phyloP scores from a whole-genome alignment of 495 filamentous ascomycete genomes.

The Glutinoglossum americanum region DNA sequence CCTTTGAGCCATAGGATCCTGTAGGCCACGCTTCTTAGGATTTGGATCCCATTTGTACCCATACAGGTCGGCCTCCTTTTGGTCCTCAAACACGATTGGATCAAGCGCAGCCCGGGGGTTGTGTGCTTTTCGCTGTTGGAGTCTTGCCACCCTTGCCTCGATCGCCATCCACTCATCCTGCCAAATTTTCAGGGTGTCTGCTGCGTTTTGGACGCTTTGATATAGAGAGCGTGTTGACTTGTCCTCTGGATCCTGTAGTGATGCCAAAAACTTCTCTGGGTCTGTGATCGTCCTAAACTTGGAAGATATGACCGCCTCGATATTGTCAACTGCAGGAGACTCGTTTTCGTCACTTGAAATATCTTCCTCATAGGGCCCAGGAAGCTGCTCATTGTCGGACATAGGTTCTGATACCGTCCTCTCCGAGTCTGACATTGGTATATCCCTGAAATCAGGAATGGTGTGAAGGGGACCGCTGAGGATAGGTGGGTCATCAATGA shows the following conservation, averaged over 20 bases:
- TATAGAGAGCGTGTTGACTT: background rate
- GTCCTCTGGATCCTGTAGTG: background rate
- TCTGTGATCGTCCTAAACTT: background rate
- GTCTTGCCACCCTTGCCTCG: background rate
- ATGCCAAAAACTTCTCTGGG: background rate
- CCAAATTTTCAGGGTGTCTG: background rate
- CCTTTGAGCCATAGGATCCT: conserved; percentile 2
- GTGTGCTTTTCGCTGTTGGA: background rate
- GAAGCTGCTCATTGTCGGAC: background rate
- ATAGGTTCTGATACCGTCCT: background rate
- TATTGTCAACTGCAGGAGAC: background rate
- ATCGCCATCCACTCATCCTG: background rate
- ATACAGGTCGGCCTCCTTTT: conserved; percentile 4
- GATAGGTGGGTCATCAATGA: background rate
- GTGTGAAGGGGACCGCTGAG: background rate
- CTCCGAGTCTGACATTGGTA: background rate
- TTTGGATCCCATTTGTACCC: conserved; percentile 5
- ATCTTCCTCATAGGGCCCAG: background rate
- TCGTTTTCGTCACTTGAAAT: background rate
- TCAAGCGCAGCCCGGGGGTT: background rate
- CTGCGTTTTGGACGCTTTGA: background rate
- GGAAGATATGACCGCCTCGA: background rate
- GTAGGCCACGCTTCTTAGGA: background rate
- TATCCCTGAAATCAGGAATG: background rate
- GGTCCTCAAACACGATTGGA: conserved; percentile 2